A percentile compares a stretch with the other conserved stretches of the same genome.
Evolutionary conservation across 495 filamentous ascomycete species (phyloP).

Genomic region (Podospora didyma): DNA sequence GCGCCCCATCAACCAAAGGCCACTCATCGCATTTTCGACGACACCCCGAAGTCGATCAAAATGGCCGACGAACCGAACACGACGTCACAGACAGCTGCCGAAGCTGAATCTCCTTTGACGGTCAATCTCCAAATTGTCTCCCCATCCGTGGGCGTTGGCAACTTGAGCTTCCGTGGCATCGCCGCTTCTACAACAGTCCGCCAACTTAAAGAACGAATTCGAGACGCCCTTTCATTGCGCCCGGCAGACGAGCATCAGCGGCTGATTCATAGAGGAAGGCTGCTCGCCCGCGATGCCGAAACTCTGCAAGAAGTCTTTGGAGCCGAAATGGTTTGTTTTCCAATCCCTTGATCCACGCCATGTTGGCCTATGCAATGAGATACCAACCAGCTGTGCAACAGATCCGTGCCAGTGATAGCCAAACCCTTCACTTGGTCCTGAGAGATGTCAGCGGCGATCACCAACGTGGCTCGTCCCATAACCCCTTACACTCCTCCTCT

Average conservation of each 20-base stretch:
- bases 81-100: slow-evolving; percentile 8
- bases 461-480: slow-evolving; percentile 11
- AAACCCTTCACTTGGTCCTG: slow-evolving; percentile 64
- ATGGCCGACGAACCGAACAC: slow-evolving; percentile 14
- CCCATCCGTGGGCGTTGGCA: slow-evolving; percentile 55
- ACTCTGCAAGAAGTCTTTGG: slow-evolving; percentile 58
- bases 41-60: neutral
- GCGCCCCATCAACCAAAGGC: neutral
- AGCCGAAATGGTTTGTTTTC: slow-evolving; percentile 47
- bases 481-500: slow-evolving; percentile 1
- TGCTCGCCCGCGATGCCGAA: slow-evolving; percentile 48
- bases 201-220: slow-evolving; percentile 58
- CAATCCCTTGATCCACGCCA: neutral
- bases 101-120: slow-evolving; percentile 17
- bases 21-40: neutral
- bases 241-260: slow-evolving; percentile 55
- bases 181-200: slow-evolving; percentile 54
- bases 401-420: slow-evolving; percentile 43
- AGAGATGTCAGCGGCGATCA: slow-evolving; percentile 33
- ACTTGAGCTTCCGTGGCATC: slow-evolving; percentile 50
- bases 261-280: slow-evolving; percentile 63
- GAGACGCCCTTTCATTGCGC: slow-evolving; percentile 47
- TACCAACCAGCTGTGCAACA: slow-evolving; percentile 20
- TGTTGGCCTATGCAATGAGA: neutral
- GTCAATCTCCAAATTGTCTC: slow-evolving; percentile 63